Conservation (phyloP, 2,329 filamentous ascomycete genomes). For the Penicillium nordicum region DNA sequence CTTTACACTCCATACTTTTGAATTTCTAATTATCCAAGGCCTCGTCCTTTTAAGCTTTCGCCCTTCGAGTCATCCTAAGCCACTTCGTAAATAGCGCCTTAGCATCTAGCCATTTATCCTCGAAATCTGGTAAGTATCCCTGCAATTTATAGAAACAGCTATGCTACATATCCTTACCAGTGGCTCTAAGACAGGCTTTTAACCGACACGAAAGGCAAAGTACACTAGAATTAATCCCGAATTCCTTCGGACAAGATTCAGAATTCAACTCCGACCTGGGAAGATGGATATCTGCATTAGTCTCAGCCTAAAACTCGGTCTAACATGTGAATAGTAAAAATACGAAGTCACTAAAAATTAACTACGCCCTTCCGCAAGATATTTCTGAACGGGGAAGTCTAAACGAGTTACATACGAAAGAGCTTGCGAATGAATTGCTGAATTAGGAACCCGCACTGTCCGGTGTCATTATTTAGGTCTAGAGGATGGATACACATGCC, state of each 20-base stretch:
- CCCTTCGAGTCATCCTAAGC: slow-evolving; percentile 8
- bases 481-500: not conserved
- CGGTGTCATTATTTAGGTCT: not conserved
- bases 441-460: not conserved
- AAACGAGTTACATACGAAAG: not conserved
- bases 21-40: not conserved
- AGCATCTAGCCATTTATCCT: not conserved
- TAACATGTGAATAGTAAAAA: not conserved
- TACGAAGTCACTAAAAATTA: not conserved
- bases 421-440: not conserved
- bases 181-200: too few relatives aligned
- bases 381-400: not conserved
- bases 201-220: not conserved
- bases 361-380: slow-evolving; percentile 1
- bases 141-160: not conserved
- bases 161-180: not conserved
- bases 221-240: not conserved
- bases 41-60: not conserved
- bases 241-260: not conserved
- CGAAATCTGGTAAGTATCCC: too few relatives aligned
- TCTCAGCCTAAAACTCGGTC: not conserved
- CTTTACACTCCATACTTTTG: not conserved
- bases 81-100: not conserved
- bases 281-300: too few relatives aligned
- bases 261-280: not conserved